phyloP scores from a whole-genome alignment of 345 rosid genomes.

The Aethionema arabicum region DNA sequence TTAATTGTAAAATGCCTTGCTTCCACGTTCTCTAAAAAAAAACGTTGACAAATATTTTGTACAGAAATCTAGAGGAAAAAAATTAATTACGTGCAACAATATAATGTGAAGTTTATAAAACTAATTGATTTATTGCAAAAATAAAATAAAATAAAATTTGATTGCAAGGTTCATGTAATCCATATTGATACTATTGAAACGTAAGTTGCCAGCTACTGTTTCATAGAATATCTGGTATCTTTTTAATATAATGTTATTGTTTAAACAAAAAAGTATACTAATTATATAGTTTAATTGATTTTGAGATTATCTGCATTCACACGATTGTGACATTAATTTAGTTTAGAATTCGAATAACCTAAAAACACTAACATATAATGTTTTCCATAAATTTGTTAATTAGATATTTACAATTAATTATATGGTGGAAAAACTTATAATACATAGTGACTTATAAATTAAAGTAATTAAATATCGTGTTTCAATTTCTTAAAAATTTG shows the following conservation, averaged over 20 bases:
- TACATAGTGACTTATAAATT: too few relatives aligned
- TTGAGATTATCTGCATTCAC: too few relatives aligned
- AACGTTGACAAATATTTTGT: slow-evolving; percentile 27
- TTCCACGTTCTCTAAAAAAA: slow-evolving; percentile 34
- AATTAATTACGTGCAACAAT: slow-evolving; percentile 32
- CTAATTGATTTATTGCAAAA: slow-evolving; percentile 22
- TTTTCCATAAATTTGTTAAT: too few relatives aligned
- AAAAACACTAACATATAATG: too few relatives aligned
- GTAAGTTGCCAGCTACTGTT: slow-evolving; percentile 26
- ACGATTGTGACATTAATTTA: too few relatives aligned
- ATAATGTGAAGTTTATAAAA: slow-evolving; percentile 23
- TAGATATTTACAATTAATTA: too few relatives aligned
- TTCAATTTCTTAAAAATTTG: too few relatives aligned
- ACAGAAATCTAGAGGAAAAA: slow-evolving; percentile 6
- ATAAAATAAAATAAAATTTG: background rate
- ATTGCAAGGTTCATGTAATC: slow-evolving; percentile 36
- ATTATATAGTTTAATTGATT: background rate
- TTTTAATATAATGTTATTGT: slow-evolving; percentile 2
- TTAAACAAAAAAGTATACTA: background rate
- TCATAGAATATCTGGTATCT: slow-evolving; percentile 39
- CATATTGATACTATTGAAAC: slow-evolving; percentile 19
- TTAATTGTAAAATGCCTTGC: slow-evolving; percentile 16
- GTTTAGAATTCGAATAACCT: too few relatives aligned
- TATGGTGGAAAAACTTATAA: too few relatives aligned
- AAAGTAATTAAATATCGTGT: too few relatives aligned